Conservation (phyloP, 1,284 basidiomycete genomes). For the Spongispora temasekensis region DNA sequence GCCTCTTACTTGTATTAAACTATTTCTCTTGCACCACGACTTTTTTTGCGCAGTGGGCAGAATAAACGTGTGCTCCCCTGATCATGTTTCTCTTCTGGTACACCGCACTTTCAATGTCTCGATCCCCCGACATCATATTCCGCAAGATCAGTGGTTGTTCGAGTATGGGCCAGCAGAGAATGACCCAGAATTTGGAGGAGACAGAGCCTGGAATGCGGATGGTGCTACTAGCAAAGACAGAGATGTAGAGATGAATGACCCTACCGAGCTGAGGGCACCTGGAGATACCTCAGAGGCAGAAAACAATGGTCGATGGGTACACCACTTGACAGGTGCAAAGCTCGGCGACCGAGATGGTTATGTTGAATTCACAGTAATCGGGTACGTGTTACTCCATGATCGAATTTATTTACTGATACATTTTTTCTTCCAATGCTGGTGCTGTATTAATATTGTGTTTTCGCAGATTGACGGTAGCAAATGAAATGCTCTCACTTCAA, state of each 20-base stretch:
- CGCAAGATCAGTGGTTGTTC: conserved; percentile 79
- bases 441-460: conserved; percentile 6
- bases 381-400: conserved; percentile 50
- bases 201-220: conserved; percentile 21
- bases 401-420: too few species aligned
- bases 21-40: neutral
- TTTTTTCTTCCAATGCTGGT: neutral
- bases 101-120: conserved; percentile 97
- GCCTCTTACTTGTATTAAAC: neutral
- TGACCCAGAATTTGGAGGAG: conserved; percentile 67
- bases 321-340: conserved; percentile 65
- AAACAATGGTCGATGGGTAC: conserved; percentile 78
- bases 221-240: conserved; percentile 26
- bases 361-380: conserved; percentile 88
- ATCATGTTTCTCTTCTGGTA: conserved; percentile 90
- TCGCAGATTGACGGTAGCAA: conserved; percentile 84
- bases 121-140: conserved; percentile 93
- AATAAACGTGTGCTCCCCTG: conserved; percentile 89
- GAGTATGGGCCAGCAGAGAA: conserved; percentile 81
- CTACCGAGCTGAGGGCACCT: conserved; percentile 31
- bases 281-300: conserved; percentile 37
- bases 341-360: conserved; percentile 75
- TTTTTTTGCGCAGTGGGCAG: conserved; percentile 65
- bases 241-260: conserved; percentile 26
- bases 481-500: conserved; percentile 92